These are phyloP conservation scores for Vicia sativa DNA, from an alignment of 306 rosid genomes.

Conservation along the genomic window DNA sequence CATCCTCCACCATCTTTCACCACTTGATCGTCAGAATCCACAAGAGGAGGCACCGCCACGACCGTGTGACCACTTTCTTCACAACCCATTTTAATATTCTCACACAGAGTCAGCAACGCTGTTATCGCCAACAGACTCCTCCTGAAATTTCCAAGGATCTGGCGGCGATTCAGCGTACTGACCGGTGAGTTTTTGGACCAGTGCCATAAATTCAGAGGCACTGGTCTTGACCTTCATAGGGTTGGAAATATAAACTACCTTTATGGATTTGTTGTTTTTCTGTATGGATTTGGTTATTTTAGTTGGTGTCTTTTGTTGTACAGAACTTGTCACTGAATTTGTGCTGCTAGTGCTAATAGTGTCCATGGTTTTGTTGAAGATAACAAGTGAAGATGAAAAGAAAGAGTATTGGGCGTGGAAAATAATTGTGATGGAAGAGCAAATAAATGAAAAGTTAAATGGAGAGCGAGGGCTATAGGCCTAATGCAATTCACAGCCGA, in stretches of 20 bases:
- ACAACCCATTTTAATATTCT: neutral
- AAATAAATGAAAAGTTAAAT: constrained; percentile 23
- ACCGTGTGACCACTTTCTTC: neutral
- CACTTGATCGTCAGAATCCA: constrained; percentile 23
- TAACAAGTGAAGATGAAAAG: neutral
- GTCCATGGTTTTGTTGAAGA: constrained; percentile 38
- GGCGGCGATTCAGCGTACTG: constrained; percentile 71
- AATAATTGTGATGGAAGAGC: neutral
- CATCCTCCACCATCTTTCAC: constrained; percentile 2
- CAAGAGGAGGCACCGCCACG: constrained; percentile 28
- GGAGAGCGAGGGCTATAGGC: neutral
- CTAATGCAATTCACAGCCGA: constrained; percentile 30
- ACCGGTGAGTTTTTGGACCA: constrained; percentile 83
- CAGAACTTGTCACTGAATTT: constrained; percentile 16
- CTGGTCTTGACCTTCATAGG: constrained; percentile 70
- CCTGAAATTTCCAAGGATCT: constrained; percentile 45
- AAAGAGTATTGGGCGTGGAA: neutral
- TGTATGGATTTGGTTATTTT: constrained; percentile 41
- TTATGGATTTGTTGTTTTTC: constrained; percentile 43
- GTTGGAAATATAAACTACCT: constrained; percentile 76
- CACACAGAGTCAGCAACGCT: neutral
- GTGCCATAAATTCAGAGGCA: constrained; percentile 60
- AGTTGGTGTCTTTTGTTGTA: constrained; percentile 40
- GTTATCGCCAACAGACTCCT: neutral
- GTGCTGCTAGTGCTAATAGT: constrained; percentile 26